Evolutionary conservation across 495 filamentous ascomycete genomes (phyloP), one percentile per base, ranked within the genome.

Genomic region (Sphaerosporella brunnea): DNA sequence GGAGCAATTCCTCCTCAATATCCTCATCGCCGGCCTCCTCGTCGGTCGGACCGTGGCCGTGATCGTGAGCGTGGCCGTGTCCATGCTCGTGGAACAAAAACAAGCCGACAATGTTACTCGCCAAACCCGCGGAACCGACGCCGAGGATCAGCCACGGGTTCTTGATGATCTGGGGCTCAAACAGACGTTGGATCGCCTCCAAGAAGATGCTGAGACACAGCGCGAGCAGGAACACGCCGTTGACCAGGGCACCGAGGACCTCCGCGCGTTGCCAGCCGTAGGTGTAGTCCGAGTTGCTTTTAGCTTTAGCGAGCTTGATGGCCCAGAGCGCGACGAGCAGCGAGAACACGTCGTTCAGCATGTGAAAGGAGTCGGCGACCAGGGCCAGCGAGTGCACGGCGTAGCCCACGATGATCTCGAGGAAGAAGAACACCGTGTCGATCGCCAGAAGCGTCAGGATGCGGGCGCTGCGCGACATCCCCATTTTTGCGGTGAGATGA

Each of bases 221-320:
- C 0, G 90, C 90, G 55, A 97, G 85, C 36, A 97, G 69, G 65
- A 97, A 97, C 2, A 96, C 87, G 47, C 92, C 90, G 55, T 97
- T 97, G 58, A 95, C 78, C 41, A 94, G 72, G 15, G 90, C 90
- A 60, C 90, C 90, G 5, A 97, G 72, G 15, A 93, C 94, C 70
- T 97, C 90, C n/a, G 90, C 90, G 37, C 92, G 82, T 71, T 95
- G 79, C 84, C 86, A 97, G 21, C 90, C 90, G 65, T 94, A 97
- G 3, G 90, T 93, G 54, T 84, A 96, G 62, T 77, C 80, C 51
- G 84, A 84, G 10, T 85, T 90, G 15, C 71, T 84, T 13, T 77
- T 78, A 53, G 82, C 79, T 39, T 74, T 72, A 48, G 84, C 83
- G 38, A 93, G 81, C 44, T 80, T 84, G 16, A 96, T 88, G 1